Base-by-base conservation (phyloP, 1,284 basidiomycete genomes). In the Tilletia caries region DNA sequence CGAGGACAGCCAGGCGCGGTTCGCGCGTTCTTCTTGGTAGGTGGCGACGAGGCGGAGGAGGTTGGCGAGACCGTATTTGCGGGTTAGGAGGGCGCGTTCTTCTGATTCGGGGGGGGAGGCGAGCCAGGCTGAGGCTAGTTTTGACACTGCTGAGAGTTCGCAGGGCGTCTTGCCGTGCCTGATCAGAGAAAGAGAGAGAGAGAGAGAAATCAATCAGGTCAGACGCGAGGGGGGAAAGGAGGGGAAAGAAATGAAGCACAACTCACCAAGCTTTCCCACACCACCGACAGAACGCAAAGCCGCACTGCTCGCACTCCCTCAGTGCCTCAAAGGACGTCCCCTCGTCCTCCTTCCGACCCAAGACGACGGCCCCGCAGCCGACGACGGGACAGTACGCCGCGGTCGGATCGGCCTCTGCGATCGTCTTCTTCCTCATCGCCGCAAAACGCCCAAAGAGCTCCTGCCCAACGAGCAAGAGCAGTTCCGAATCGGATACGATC, bases 211-310 rank as follows among this genome's bases (percentile, higher is more conserved):
- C 41, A 44, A 18, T 44, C 41, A 10, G 8, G 73, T 67, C 33
- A 71, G 67, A 65, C 73, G 74, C 5, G 71, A 70, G 1, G 72
- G 62, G 15, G 73, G 67, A 4, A 54, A 2, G 29, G 18, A 29
- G 52, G 52, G 15, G 52, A 8, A 15, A 41, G 25, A 73, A 75
- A 0, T 70, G 67, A 20, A 69, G 71, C 20, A 70, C 66, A 3
- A 72, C 75, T 50, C 74, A 73, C 75, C 75, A 76, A 4, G 72
- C 71, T 12, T 72, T 73, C 8, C 68, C 71, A 54, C 75, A 76
- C 73, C 73, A 76, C 0, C 73, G 70, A 41, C 75, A 76, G 44
- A 76, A 76, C 15, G 71, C 69, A 25, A 73, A 71, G 8, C 73
- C 72, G 65, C 75, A 76, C 20, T 65, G 67, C 10, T 68, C 69